phyloP scores from a whole-genome alignment of 371 early-diverging fungal species.

The Mortierella polycephala region DNA sequence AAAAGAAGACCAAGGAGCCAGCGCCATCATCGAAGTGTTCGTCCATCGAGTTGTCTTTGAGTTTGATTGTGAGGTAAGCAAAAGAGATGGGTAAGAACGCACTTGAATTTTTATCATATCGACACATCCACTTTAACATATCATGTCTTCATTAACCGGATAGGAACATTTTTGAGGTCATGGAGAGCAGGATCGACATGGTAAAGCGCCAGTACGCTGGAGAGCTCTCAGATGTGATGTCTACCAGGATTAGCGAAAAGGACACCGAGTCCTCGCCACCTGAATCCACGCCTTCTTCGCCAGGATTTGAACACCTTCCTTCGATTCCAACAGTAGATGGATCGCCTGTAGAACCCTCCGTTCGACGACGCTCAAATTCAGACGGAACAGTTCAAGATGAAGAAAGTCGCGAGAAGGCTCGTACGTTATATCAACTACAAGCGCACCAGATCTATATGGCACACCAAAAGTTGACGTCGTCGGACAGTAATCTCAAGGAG shows the following conservation, averaged over 20 bases:
- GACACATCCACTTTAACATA: too few relatives aligned
- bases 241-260: constrained; percentile 27
- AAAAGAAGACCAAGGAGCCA: constrained; percentile 26
- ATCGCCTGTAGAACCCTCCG: constrained; percentile 1
- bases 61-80: constrained; percentile 35
- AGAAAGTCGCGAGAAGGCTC: constrained; percentile 22
- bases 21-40: constrained; percentile 8
- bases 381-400: constrained; percentile 30
- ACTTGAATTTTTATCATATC: background rate
- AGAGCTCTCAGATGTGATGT: constrained; percentile 34
- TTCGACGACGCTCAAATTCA: constrained; percentile 21
- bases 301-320: constrained; percentile 9
- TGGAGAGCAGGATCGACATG: constrained; percentile 52
- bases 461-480: constrained; percentile 26
- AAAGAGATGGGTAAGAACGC: background rate
- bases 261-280: constrained; percentile 18
- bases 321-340: constrained; percentile 2
- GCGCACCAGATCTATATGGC: constrained; percentile 36
- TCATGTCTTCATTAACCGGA: background rate
- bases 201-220: constrained; percentile 50
- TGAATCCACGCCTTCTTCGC: constrained; percentile 31
- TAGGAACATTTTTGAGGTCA: constrained; percentile 50
- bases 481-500: constrained; percentile 18
- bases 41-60: constrained; percentile 27
- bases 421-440: constrained; percentile 43